Evolutionary conservation across 1,284 basidiomycete species (phyloP).

Genomic region (Tilletia caries): DNA sequence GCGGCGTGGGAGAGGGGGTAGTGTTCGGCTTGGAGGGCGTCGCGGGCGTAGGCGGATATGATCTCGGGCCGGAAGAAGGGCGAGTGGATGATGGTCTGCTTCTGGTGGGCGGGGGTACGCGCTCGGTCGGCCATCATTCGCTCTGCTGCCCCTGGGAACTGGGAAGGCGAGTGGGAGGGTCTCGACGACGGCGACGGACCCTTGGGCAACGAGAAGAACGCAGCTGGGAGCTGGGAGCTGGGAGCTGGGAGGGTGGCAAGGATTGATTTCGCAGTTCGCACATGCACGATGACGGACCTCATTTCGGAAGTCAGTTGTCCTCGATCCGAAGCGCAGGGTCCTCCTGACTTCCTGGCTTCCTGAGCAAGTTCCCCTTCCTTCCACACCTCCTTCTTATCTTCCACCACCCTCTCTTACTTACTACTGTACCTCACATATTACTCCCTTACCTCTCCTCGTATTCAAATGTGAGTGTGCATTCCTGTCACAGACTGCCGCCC

Average conservation of each 20-base stretch:
- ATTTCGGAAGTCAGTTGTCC: neutral
- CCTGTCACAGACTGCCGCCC: neutral
- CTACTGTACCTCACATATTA: neutral
- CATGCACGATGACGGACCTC: conserved; percentile 1
- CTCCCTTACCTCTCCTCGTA: neutral
- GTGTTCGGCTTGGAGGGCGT: neutral
- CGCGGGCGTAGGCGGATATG: conserved; percentile 1
- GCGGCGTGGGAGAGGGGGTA: neutral
- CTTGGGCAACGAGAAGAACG: too few species aligned
- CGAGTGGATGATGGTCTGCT: neutral
- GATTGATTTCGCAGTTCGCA: too few species aligned
- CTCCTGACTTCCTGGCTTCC: too few species aligned
- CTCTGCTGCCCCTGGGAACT: too few species aligned
- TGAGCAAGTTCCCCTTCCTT: neutral
- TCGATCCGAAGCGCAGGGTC: too few species aligned
- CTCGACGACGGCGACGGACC: too few species aligned
- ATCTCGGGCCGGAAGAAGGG: conserved; percentile 1
- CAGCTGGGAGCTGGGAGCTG: too few species aligned
- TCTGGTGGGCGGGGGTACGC: too few species aligned
- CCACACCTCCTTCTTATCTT: neutral
- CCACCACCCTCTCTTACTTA: neutral
- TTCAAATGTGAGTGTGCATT: neutral
- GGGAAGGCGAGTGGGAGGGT: too few species aligned
- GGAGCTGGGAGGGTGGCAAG: too few species aligned
- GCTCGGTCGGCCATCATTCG: too few species aligned